phyloP scores from a whole-genome alignment of 163 green algal species.

The Scenedesmus sp. region DNA sequence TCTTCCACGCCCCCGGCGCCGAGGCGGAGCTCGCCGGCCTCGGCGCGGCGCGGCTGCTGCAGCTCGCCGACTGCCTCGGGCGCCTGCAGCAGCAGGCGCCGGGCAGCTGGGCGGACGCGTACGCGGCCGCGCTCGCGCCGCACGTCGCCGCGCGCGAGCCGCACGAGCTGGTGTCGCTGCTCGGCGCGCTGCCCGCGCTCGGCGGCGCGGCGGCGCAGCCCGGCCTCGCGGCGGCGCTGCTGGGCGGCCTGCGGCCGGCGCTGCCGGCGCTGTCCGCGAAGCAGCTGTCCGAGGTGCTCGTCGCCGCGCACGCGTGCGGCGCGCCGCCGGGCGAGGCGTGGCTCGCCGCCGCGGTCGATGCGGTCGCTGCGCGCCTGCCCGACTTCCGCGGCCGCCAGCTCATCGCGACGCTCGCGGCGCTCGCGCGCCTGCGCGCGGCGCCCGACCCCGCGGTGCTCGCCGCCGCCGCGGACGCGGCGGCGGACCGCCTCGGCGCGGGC shows the following conservation, averaged over 20 bases:
- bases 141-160: neutral
- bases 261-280: neutral
- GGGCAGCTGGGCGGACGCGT: conserved; percentile 16
- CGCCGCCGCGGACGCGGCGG: conserved; percentile 4
- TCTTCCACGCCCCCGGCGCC: neutral
- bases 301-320: neutral
- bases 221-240: neutral
- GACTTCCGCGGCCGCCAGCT: conserved; percentile 13
- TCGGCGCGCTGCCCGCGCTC: conserved; percentile 13
- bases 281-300: conserved; percentile 23
- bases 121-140: neutral
- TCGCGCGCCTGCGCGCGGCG: conserved; percentile 23
- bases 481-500: neutral
- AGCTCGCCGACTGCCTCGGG: conserved; percentile 10
- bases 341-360: neutral
- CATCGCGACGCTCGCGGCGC: conserved; percentile 3
- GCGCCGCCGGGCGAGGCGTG: neutral
- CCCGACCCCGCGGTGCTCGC: conserved; percentile 4
- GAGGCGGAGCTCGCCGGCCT: neutral
- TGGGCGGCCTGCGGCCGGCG: neutral
- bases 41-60: neutral
- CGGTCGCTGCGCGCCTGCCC: neutral
- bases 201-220: conserved; percentile 6
- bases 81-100: conserved; percentile 25
- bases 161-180: conserved; percentile 15